Conservation (phyloP, 345 rosid species). For the Cardamine occulta region DNA sequence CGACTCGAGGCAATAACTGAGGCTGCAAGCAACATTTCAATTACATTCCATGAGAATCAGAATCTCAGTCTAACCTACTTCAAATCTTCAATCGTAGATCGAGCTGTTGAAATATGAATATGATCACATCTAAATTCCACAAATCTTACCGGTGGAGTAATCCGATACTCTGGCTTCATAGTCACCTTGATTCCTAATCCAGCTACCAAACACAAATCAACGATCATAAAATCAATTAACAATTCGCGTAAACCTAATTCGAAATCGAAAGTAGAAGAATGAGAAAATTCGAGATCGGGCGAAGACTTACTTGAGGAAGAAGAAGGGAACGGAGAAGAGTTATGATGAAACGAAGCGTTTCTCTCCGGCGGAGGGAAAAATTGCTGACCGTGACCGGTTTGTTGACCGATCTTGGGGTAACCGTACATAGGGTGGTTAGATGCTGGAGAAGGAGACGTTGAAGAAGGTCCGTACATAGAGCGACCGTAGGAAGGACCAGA, state of each 20-base stretch:
- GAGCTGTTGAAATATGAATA: background rate
- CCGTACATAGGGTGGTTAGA: constrained; percentile 59
- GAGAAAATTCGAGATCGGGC: constrained; percentile 25
- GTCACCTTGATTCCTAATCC: constrained; percentile 78
- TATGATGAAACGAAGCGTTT: constrained; percentile 48
- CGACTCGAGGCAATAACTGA: constrained; percentile 55
- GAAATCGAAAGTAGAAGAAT: background rate
- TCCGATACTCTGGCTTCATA: constrained; percentile 78
- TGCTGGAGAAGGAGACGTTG: constrained; percentile 44
- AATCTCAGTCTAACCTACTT: background rate
- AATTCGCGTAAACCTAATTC: background rate
- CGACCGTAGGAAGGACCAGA: constrained; percentile 48
- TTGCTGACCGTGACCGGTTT: constrained; percentile 44
- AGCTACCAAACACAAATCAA: constrained; percentile 50
- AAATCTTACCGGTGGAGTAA: constrained; percentile 76
- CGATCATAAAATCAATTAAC: constrained; percentile 4
- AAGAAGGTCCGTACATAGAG: constrained; percentile 50
- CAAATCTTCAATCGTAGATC: background rate
- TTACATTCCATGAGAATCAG: background rate
- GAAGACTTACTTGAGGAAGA: constrained; percentile 51
- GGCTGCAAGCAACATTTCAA: constrained; percentile 61
- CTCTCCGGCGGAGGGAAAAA: constrained; percentile 52
- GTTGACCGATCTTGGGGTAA: constrained; percentile 75
- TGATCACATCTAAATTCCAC: background rate
- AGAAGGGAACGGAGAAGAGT: constrained; percentile 49